Evolutionary conservation across 2,329 filamentous ascomycete genomes (phyloP), one percentile per base, ranked within the genome.

Genomic region (Exophiala xenobiotica): DNA sequence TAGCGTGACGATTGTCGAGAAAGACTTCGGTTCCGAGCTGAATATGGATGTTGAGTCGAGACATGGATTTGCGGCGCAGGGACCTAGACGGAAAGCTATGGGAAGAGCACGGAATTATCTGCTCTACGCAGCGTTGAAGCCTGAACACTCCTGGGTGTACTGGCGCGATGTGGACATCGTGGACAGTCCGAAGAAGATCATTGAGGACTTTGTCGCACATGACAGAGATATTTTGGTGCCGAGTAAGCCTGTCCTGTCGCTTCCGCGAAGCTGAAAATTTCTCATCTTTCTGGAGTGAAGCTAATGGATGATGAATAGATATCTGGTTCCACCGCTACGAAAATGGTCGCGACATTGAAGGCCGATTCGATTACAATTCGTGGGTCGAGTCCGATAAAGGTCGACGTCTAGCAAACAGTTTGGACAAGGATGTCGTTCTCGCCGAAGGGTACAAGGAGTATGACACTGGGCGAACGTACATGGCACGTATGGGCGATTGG

Each of bases 341-440:
- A 59, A 81, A 92, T 61, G 82, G 84, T 20, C 78, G 78, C 45
- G 92, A 99, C 67, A 92, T 97, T 61, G 93, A 99, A 74, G 93
- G 93, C 58, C 85, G 89, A 79, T 99, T 97, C 67, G 93, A 99
- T 69, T 99, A 99, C 76, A 99, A 99, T 73, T 97, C 93, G 1
- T 99, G 93, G 93, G 82, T 95, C 63, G 93, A 99, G 74, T 92
- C 92, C 7, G 86, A 91, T 45, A 87, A 92, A 70, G 90, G 81
- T 41, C 81, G 86, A 53, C 87, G 85, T 64, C 79, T 97, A 47
- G 78, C 86, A n/a, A 74, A 79, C 4, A 82, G 75, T 46, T 78
- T 97, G 16, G 80, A 87, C 60, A 91, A 90, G 67, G 84, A 96
- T 63, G 78, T 88, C 18, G 79, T 99, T 52, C 78, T 99, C 23